Evolutionary conservation across 2,329 filamentous ascomycete species (phyloP).

Genomic region (Cladosporium sp.): DNA sequence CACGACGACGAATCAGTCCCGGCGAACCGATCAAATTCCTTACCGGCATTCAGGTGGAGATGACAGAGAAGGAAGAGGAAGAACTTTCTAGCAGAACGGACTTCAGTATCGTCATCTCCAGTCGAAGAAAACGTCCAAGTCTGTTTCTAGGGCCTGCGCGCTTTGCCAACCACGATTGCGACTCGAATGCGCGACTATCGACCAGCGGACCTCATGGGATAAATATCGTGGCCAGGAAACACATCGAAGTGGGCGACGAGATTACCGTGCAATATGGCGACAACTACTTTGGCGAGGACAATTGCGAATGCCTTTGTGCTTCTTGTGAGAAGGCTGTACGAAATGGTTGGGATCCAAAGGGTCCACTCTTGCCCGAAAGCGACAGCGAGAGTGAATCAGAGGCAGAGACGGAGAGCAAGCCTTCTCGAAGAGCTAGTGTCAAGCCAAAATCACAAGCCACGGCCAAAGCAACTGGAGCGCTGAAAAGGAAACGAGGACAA

Average conservation of each 20-base stretch:
- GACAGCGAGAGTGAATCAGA: slow-evolving; percentile 34
- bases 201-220: slow-evolving; percentile 83
- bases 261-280: slow-evolving; percentile 96
- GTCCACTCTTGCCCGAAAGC: slow-evolving; percentile 28
- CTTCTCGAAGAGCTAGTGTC: not conserved
- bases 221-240: slow-evolving; percentile 77
- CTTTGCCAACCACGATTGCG: slow-evolving; percentile 96
- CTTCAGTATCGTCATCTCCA: slow-evolving; percentile 95
- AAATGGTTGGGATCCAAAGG: slow-evolving; percentile 73
- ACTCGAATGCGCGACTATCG: slow-evolving; percentile 82
- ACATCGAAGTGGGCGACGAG: slow-evolving; percentile 85
- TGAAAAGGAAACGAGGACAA: slow-evolving; percentile 21
- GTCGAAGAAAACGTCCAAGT: slow-evolving; percentile 82
- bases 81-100: slow-evolving; percentile 83
- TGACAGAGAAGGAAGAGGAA: slow-evolving; percentile 86
- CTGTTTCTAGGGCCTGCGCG: slow-evolving; percentile 92
- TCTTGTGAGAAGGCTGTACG: slow-evolving; percentile 72
- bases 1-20: slow-evolving; percentile 71
- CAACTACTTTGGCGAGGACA: slow-evolving; percentile 91
- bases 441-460: not conserved
- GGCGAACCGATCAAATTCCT: slow-evolving; percentile 89
- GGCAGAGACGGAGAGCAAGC: slow-evolving; percentile 25
- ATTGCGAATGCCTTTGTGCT: slow-evolving; percentile 88
- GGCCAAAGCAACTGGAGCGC: not conserved
- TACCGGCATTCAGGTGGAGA: slow-evolving; percentile 83